Base-by-base conservation (phyloP, 176 grass and related monocot genomes). In the Triticum turgidum region DNA sequence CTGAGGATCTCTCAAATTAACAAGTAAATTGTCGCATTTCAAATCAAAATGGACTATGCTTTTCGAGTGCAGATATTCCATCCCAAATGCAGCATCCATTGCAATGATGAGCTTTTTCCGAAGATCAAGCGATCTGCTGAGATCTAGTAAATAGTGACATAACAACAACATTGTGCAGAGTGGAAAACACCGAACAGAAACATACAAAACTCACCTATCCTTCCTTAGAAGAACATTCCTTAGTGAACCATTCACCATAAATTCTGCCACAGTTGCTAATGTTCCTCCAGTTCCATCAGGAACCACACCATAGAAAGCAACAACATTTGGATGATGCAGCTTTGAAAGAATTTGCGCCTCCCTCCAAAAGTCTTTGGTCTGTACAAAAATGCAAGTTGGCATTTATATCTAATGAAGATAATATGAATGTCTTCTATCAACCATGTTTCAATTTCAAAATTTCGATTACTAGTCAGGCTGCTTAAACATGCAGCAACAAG, bases 21-120 rank as follows among this genome's bases (percentile, higher is more conserved):
- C 94, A 7, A 99, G 92, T 63, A 99, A 91, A 69, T 99, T 99
- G 58, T 99, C 97, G 0, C 97, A 99, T 84, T 99, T 99, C 70
- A 99, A 89, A 82, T 99, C 97, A 73, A 99, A 99, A 88, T 99
- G 97, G 20, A 99, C 97, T 82, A 99, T 99, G 86, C 91, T 96
- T 91, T 93, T 99, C n/a, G 94, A 94, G 85, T 99, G 97, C 75
- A 99, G 78, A 69, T 99, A 96, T 52, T 99, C 97, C 97, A 99
- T 99, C 51, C 97, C 97, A 66, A 95, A 99, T 76, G 97, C 97
- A 41, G 97, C 97, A 90, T 99, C 97, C 97, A 96, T 96, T 73
- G 97, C 90, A 87, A 99, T 99, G 75, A 96, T 96, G 22, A 99
- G 89, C 62, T 83, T 99, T 88, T 89, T 99, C 70, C 82, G 94